A percentile compares a stretch with the other conserved stretches of the same genome.
These are phyloP conservation scores for Angomonas ambiguus DNA, from an alignment of 208 protist species.

Conservation along the genomic window DNA sequence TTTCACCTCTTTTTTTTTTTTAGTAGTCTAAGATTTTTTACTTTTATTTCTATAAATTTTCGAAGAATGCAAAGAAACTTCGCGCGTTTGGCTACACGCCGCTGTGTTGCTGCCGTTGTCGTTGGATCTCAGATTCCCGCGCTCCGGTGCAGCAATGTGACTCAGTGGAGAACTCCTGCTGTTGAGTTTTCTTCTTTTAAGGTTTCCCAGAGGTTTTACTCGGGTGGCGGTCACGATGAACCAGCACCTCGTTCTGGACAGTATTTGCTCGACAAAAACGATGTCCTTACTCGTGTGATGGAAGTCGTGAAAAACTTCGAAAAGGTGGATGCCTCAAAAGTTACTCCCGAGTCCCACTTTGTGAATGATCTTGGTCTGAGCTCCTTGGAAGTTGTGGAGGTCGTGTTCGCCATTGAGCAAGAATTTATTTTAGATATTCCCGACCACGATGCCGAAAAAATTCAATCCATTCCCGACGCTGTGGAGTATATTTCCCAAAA, in stretches of 20 bases:
- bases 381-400: slow-evolving; percentile 94
- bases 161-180: neutral
- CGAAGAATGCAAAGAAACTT: neutral
- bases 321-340: slow-evolving; percentile 92
- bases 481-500: slow-evolving; percentile 94
- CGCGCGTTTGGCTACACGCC: neutral
- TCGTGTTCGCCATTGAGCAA: slow-evolving; percentile 94
- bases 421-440: slow-evolving; percentile 96
- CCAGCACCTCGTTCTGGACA: slow-evolving; percentile 61
- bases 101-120: neutral
- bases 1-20: no score
- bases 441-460: slow-evolving; percentile 95
- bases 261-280: slow-evolving; percentile 91
- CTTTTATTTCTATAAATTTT: neutral
- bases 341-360: slow-evolving; percentile 91
- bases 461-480: slow-evolving; percentile 90
- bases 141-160: neutral
- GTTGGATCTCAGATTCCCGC: neutral
- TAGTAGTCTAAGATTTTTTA: neutral
- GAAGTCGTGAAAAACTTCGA: slow-evolving; percentile 95
- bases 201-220: slow-evolving; percentile 54
- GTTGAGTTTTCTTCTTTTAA: slow-evolving; percentile 4
- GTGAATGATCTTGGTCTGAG: slow-evolving; percentile 95
- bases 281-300: slow-evolving; percentile 93
- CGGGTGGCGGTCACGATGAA: slow-evolving; percentile 50